Conservation (phyloP, 2,329 filamentous ascomycete species). For the Fusarium verticillioides region DNA sequence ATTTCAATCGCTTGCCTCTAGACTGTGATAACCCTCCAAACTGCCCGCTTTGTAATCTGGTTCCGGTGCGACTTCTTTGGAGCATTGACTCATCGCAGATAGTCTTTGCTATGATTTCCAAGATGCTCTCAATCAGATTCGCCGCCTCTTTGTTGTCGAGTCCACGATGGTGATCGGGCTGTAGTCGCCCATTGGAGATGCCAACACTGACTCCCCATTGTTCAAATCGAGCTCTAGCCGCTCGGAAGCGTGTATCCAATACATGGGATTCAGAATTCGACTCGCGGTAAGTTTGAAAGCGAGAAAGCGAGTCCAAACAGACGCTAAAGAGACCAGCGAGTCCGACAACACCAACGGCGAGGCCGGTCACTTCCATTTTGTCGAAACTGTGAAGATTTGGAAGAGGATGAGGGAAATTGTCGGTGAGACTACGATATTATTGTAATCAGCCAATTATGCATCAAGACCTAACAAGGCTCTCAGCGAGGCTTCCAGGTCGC, state of each 20-base stretch:
- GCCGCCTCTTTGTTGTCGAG: neutral
- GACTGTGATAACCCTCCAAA: accelerated
- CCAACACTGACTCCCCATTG: constrained; percentile 40
- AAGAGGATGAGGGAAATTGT: accelerated
- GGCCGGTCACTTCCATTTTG: constrained; percentile 3
- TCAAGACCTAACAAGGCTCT: neutral
- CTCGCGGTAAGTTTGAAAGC: constrained; percentile 22
- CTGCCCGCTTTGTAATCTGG: accelerated
- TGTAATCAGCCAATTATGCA: neutral
- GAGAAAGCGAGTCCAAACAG: constrained; percentile 34
- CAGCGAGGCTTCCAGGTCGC: neutral
- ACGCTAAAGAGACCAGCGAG: constrained; percentile 30
- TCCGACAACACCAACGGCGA: constrained; percentile 2
- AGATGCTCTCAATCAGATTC: neutral
- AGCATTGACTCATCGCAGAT: neutral
- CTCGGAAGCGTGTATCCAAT: constrained; percentile 21
- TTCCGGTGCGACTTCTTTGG: accelerated
- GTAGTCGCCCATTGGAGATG: neutral
- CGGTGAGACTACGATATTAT: neutral
- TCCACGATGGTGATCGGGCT: neutral
- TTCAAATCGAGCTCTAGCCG: constrained; percentile 27
- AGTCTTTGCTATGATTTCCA: neutral
- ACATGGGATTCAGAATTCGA: constrained; percentile 23
- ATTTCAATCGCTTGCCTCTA: neutral
- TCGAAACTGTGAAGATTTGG: accelerated